A percentile compares a stretch with the other conserved stretches of the same genome.
Conservation (phyloP, 2,329 filamentous ascomycete species). For the Xylariaceae sp. region DNA sequence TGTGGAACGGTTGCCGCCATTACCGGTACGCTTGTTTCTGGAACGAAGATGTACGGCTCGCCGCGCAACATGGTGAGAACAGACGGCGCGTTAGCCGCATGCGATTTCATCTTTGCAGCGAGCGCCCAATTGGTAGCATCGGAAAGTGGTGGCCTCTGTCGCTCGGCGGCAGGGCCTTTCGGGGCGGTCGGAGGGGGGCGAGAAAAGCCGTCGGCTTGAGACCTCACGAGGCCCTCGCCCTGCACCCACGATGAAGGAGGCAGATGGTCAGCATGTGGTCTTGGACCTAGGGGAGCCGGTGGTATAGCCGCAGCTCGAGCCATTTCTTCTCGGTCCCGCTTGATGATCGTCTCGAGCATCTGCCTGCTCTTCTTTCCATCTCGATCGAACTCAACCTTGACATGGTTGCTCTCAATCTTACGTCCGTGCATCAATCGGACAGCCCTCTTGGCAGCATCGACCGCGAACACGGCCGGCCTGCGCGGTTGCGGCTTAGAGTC, state of each 20-base stretch:
- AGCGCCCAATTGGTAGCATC: constrained; percentile 34
- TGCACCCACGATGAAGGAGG: constrained; percentile 4
- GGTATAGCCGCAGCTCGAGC: constrained; percentile 29
- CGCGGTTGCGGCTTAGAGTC: constrained; percentile 55
- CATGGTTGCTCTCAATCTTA: constrained; percentile 69
- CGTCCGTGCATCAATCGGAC: constrained; percentile 71
- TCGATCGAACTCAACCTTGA: constrained; percentile 83
- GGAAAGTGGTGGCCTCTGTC: constrained; percentile 34
- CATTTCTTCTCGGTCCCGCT: constrained; percentile 59
- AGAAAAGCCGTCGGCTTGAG: constrained; percentile 41
- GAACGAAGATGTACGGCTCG: constrained; percentile 85
- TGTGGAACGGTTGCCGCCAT: constrained; percentile 81
- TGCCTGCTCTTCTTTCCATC: constrained; percentile 78
- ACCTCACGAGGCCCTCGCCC: constrained; percentile 21
- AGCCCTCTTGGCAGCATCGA: constrained; percentile 75
- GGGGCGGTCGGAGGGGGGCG: constrained; percentile 79
- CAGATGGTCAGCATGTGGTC: constrained; percentile 29
- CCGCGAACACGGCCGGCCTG: constrained; percentile 58
- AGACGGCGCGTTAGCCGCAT: constrained; percentile 59
- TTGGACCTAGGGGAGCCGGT: constrained; percentile 26
- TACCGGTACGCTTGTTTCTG: constrained; percentile 81
- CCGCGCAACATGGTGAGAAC: constrained; percentile 66
- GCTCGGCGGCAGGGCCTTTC: constrained; percentile 67
- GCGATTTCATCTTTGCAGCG: constrained; percentile 42
- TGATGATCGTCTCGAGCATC: constrained; percentile 70